Percentiles rank a stretch among this genome's conserved stretches.
phyloP scores from a whole-genome alignment of 306 rosid species.

The Acacia confusa region DNA sequence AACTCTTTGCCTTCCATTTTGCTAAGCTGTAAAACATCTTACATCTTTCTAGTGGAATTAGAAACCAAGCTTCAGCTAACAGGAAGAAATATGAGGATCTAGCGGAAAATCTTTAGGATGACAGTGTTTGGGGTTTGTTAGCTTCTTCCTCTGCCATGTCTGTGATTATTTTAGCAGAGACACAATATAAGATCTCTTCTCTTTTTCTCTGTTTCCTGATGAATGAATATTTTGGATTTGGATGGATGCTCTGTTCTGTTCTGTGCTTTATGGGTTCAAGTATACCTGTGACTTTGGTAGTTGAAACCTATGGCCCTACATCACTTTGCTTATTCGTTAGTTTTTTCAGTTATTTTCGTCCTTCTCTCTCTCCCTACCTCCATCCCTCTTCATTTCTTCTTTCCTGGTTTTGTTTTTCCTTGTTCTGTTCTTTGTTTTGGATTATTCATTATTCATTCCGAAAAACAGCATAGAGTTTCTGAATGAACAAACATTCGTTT shows the following conservation, averaged over 20 bases:
- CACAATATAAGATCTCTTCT: not conserved
- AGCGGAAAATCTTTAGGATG: not conserved
- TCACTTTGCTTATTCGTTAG: not conserved
- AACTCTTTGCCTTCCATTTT: not conserved
- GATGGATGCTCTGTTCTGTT: not conserved
- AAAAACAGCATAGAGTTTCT: not conserved
- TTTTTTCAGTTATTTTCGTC: constrained; percentile 14
- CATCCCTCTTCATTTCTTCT: not conserved
- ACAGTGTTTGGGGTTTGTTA: constrained; percentile 29
- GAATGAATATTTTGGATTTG: not conserved
- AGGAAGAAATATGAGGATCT: not conserved
- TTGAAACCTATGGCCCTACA: not conserved
- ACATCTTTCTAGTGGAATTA: not conserved
- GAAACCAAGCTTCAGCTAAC: not conserved
- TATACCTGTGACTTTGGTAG: not conserved
- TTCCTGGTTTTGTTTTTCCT: not conserved
- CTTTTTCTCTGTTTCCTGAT: not conserved
- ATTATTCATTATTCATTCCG: not conserved
- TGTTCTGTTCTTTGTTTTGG: not conserved
- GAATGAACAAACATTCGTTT: not conserved
- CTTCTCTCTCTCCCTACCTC: not conserved
- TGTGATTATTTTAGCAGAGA: constrained; percentile 12
- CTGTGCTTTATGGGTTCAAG: not conserved
- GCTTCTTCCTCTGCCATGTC: constrained; percentile 58
- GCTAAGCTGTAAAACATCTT: not conserved